Evolutionary conservation across 2,329 filamentous ascomycete species (phyloP), one percentile per base, ranked within the genome.

Genomic region (Colletotrichum horii): DNA sequence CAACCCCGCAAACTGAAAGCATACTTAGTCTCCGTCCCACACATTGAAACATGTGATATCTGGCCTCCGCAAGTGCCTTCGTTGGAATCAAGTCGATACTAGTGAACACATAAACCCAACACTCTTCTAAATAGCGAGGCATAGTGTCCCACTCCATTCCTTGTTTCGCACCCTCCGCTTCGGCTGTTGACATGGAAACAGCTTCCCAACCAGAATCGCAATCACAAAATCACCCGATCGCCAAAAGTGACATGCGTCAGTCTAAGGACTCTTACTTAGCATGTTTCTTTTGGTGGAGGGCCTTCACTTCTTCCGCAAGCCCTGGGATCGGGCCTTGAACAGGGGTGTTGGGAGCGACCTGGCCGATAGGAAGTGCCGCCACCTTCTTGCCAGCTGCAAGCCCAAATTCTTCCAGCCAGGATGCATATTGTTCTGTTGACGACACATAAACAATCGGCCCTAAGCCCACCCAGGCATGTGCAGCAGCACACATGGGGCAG

Each of bases 401-500:
- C 0, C 81, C 82, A 32, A 81, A 79, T 69, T 84, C 83, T 0
- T 55, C 58, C 76, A 77, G 76, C 83, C 83, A 84, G 16, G 66
- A 62, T 14, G 71, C 71, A 16, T 81, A 79, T 70, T 84, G 83
- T 19, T 72, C 71, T 9, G 83, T 79, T 0, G 83, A 84, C 3
- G 81, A 78, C 6, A 79, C 79, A 66, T 83, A 85, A 14, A 85
- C 81, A 28, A 85, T 84, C 36, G 80, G 80, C 2, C 83, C 83
- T 19, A 85, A 76, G 1, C 83, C 83, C 6, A 79, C 81, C 74
- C 81, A 84, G 1, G 81, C 83, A 48, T 85, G 83, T 2, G 82
- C 83, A 2, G 82, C 80, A 6, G 83, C 79, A 56, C 83, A 85
- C 83, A 85, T 85, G 61, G 82, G 76, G 76, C 83, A 85, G 72